Evolutionary conservation across 2,329 filamentous ascomycete species (phyloP).

Genomic region (Cladobotryum mycophilum): DNA sequence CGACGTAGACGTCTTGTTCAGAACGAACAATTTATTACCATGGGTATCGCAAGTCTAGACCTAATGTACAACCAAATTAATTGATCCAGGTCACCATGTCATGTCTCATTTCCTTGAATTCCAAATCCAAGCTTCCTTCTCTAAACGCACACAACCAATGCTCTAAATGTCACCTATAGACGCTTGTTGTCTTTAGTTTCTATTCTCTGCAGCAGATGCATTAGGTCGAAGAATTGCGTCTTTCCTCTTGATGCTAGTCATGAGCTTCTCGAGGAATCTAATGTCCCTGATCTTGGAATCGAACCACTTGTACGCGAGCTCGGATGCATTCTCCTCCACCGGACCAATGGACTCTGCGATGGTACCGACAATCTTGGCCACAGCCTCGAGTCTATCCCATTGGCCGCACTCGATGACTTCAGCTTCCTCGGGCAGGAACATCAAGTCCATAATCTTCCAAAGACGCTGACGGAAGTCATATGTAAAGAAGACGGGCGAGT

Average conservation of each 20-base stretch:
- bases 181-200: background rate
- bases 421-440: constrained; percentile 24
- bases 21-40: too few relatives aligned
- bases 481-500: constrained; percentile 6
- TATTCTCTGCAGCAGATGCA: background rate
- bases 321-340: constrained; percentile 14
- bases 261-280: constrained; percentile 18
- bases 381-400: constrained; percentile 21
- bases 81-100: too few relatives aligned
- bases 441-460: constrained; percentile 18
- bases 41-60: too few relatives aligned
- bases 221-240: background rate
- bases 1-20: too few relatives aligned
- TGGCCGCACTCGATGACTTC: constrained; percentile 17
- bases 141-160: too few relatives aligned
- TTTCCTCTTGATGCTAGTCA: constrained; percentile 1
- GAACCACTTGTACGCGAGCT: constrained; percentile 20
- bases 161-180: too few relatives aligned
- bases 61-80: too few relatives aligned
- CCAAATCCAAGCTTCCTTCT: too few relatives aligned
- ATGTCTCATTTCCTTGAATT: too few relatives aligned
- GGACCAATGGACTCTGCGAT: constrained; percentile 20
- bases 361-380: constrained; percentile 20
- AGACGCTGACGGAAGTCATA: constrained; percentile 19
- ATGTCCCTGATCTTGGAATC: constrained; percentile 20